phyloP scores from a whole-genome alignment of 2,329 filamentous ascomycete species.

The Bipolaris cookei region DNA sequence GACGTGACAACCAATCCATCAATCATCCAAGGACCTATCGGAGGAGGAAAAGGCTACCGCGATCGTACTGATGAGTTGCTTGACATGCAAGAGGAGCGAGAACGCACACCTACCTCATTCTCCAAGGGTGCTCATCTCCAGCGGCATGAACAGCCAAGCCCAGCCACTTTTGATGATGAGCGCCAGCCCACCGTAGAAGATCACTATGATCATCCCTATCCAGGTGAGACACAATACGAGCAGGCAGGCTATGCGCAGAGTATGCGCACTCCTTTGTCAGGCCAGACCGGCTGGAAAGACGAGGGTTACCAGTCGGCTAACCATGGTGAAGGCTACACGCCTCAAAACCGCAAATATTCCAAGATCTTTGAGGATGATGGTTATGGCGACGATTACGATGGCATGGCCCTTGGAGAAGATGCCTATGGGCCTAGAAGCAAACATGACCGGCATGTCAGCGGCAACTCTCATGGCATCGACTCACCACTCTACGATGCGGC shows the following conservation, averaged over 20 bases:
- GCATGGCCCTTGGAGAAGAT: constrained; percentile 49
- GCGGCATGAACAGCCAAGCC: constrained; percentile 36
- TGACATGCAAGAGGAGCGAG: constrained; percentile 43
- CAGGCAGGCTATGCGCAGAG: constrained; percentile 40
- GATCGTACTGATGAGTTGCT: constrained; percentile 49
- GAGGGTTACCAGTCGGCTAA: constrained; percentile 90
- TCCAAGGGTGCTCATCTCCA: constrained; percentile 52
- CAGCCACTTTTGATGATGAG: constrained; percentile 34
- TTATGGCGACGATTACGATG: constrained; percentile 59
- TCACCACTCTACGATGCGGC: constrained; percentile 90
- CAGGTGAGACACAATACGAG: constrained; percentile 45
- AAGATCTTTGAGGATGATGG: constrained; percentile 63
- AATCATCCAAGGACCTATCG: constrained; percentile 75
- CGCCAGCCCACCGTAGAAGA: constrained; percentile 49
- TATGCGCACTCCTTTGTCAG: constrained; percentile 48
- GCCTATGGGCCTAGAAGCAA: constrained; percentile 51
- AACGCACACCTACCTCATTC: constrained; percentile 41
- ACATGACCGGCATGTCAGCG: constrained; percentile 75
- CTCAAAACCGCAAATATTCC: constrained; percentile 54
- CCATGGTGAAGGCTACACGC: constrained; percentile 60
- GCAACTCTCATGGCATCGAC: constrained; percentile 88
- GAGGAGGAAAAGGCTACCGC: constrained; percentile 57
- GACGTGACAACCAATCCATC: constrained; percentile 87
- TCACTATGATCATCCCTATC: constrained; percentile 43
- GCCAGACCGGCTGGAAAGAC: constrained; percentile 67